Conservation (phyloP, 371 early-diverging fungal species). For the Actinomucor elegans region DNA sequence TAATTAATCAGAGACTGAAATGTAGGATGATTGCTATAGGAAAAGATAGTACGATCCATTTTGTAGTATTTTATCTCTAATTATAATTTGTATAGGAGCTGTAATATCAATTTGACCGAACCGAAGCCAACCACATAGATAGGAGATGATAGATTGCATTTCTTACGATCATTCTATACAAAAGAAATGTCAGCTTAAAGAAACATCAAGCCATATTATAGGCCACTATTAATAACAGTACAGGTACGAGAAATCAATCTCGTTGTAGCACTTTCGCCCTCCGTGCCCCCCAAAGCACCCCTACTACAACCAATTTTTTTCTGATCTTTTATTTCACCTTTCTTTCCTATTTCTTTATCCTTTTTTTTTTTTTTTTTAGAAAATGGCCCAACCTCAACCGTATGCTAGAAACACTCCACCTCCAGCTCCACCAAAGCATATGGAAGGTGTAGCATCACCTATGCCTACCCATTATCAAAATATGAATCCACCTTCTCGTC, state of each 20-base stretch:
- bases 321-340: background rate
- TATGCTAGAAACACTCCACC: conserved; percentile 9
- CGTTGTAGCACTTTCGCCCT: conserved; percentile 16
- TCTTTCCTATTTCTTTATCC: background rate
- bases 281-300: background rate
- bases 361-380: conserved; percentile 10
- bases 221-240: background rate
- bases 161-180: too few species aligned
- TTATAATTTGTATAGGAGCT: too few species aligned
- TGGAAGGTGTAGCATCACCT: conserved; percentile 16
- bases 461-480: conserved; percentile 12
- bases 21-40: too few species aligned
- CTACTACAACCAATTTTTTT: background rate
- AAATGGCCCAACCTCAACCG: conserved; percentile 23
- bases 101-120: too few species aligned
- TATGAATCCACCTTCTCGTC: conserved; percentile 4
- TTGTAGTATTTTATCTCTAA: too few species aligned
- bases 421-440: conserved; percentile 23
- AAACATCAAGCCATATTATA: too few species aligned
- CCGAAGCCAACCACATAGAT: too few species aligned
- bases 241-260: conserved; percentile 16
- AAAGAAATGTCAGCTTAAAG: too few species aligned
- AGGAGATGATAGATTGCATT: too few species aligned
- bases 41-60: too few species aligned
- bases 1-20: too few species aligned